Evolutionary conservation across 1,139 yeast species (phyloP).

Genomic region (Yamadazyma blattariae): DNA sequence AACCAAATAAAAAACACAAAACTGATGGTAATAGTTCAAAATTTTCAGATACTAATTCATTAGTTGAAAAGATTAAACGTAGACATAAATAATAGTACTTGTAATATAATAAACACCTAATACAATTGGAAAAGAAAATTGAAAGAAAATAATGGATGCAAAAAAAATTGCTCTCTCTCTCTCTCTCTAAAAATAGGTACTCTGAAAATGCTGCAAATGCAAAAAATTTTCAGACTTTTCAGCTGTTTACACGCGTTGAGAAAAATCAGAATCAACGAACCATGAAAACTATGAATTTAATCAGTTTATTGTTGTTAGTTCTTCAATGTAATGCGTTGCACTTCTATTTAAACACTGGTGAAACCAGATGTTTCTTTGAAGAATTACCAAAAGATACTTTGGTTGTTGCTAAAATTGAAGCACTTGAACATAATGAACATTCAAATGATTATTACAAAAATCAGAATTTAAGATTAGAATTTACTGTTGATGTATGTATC

Average conservation of each 20-base stretch:
- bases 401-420: conserved; percentile 46
- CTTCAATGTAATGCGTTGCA: conserved; percentile 32
- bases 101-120: not conserved
- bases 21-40: conserved; percentile 4
- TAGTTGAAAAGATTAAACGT: conserved; percentile 39
- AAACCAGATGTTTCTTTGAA: conserved; percentile 46
- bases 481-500: conserved; percentile 30
- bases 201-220: conserved; percentile 2
- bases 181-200: no score
- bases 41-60: conserved; percentile 13
- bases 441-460: conserved; percentile 28
- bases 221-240: conserved; percentile 1
- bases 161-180: no score
- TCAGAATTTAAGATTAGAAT: conserved; percentile 32
- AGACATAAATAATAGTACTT: conserved; percentile 19
- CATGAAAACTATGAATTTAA: conserved; percentile 6
- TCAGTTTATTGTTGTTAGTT: conserved; percentile 14
- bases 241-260: conserved; percentile 5
- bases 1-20: conserved; percentile 10
- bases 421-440: conserved; percentile 34
- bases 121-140: no score
- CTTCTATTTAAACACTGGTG: conserved; percentile 45
- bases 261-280: conserved; percentile 3
- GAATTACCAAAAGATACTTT: conserved; percentile 42
- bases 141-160: no score